Percentiles rank a stretch among this genome's conserved stretches.
These are phyloP conservation scores for Saccharomyces paradoxus DNA, from an alignment of 805 yeast genomes.

Conservation along the genomic window DNA sequence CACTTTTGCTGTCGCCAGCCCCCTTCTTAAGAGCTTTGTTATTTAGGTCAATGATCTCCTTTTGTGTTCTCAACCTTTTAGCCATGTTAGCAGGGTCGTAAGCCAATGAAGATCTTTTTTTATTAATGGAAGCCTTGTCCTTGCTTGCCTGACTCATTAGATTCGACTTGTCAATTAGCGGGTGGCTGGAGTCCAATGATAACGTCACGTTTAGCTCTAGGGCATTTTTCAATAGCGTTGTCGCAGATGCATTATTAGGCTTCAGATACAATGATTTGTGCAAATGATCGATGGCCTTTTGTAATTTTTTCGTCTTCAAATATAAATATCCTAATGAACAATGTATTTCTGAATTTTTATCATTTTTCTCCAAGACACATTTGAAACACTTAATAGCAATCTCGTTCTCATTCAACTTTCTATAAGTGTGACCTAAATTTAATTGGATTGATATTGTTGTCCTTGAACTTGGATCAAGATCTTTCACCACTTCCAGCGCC, in stretches of 20 bases:
- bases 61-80: background rate
- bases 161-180: conserved; percentile 18
- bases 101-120: conserved; percentile 4
- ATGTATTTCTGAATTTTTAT: conserved; percentile 63
- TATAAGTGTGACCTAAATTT: conserved; percentile 81
- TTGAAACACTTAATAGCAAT: conserved; percentile 70
- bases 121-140: background rate
- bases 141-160: conserved; percentile 1
- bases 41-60: background rate
- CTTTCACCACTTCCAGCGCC: conserved; percentile 63
- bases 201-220: conserved; percentile 45
- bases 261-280: conserved; percentile 74
- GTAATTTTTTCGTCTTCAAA: conserved; percentile 55
- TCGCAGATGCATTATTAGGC: conserved; percentile 77
- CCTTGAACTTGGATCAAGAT: conserved; percentile 66
- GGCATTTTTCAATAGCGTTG: conserved; percentile 74
- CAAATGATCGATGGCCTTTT: conserved; percentile 63
- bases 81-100: background rate
- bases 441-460: conserved; percentile 81
- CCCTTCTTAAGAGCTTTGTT: background rate
- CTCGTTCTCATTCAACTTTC: conserved; percentile 52
- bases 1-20: background rate
- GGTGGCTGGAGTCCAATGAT: conserved; percentile 26
- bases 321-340: conserved; percentile 81
- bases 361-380: conserved; percentile 61